These are phyloP conservation scores for Colletotrichum sp. DNA, from an alignment of 2,329 filamentous ascomycete species.

Conservation along the genomic window DNA sequence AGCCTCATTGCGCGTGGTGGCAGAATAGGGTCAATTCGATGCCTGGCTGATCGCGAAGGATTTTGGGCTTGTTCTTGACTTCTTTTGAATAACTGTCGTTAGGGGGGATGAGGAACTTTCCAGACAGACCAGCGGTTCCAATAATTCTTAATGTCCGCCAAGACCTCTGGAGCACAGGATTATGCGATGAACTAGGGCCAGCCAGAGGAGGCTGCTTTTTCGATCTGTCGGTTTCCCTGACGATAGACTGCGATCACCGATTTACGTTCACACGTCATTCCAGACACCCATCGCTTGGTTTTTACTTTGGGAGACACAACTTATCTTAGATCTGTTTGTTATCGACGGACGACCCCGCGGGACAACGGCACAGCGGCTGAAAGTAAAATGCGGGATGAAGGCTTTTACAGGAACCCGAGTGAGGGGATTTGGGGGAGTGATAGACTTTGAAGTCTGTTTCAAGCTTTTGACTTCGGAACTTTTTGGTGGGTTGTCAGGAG, in stretches of 20 bases:
- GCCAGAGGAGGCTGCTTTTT: not conserved
- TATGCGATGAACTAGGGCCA: slow-evolving; percentile 7
- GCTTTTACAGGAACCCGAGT: not conserved
- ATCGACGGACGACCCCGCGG: not conserved
- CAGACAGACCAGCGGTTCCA: not conserved
- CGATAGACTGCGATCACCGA: not conserved
- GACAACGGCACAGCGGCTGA: not conserved
- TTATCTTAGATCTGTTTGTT: not conserved
- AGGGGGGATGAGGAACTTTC: not conserved
- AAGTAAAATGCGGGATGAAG: not conserved
- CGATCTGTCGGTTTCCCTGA: not conserved
- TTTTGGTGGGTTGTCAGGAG: not conserved
- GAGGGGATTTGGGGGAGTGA: not conserved
- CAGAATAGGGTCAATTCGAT: too few relatives aligned
- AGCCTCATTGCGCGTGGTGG: not conserved
- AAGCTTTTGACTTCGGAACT: not conserved
- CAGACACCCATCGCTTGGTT: not conserved
- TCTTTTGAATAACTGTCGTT: not conserved
- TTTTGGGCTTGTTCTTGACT: not conserved
- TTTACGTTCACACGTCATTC: not conserved
- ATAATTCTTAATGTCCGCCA: not conserved
- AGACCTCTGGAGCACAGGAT: not conserved
- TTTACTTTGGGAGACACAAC: not conserved
- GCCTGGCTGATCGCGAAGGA: not conserved
- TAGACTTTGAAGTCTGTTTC: not conserved